Conservation (phyloP, 768 basidiomycete genomes). For the Collybiopsis luxurians region DNA sequence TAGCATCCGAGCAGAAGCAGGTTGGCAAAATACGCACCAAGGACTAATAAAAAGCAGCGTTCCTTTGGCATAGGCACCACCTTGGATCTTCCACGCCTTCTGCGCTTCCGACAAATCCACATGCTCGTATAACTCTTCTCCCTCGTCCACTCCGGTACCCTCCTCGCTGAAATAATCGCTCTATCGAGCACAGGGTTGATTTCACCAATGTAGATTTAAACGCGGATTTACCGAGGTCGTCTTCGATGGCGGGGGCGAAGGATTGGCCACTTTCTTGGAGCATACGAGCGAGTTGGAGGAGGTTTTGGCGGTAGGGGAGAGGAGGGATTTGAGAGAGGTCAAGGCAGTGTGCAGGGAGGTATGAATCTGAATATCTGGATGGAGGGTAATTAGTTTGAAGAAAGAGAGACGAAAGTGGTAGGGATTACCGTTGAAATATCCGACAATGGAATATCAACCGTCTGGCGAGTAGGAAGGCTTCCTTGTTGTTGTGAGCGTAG, state of each 20-base stretch:
- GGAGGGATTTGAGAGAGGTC: constrained; percentile 17
- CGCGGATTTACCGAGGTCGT: constrained; percentile 18
- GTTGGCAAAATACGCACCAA: background rate
- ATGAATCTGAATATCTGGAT: too few species aligned
- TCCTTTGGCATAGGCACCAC: constrained; percentile 21
- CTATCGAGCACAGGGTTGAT: constrained; percentile 13
- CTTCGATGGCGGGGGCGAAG: constrained; percentile 14
- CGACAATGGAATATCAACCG: too few species aligned
- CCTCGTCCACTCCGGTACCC: constrained; percentile 21
- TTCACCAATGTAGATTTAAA: constrained; percentile 19
- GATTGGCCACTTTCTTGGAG: constrained; percentile 19
- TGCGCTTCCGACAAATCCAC: constrained; percentile 9
- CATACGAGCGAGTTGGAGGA: constrained; percentile 21
- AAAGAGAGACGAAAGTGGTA: too few species aligned
- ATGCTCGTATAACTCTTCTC: constrained; percentile 13
- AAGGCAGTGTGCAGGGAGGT: constrained; percentile 15
- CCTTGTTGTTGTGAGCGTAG: too few species aligned
- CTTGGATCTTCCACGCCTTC: constrained; percentile 17
- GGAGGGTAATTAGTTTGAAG: too few species aligned
- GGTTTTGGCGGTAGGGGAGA: constrained; percentile 20
- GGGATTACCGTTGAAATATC: too few species aligned
- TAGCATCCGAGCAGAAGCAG: background rate
- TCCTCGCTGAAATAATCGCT: constrained; percentile 14
- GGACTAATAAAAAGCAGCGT: constrained; percentile 16
- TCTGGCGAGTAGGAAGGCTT: too few species aligned